Percentiles rank a stretch among this genome's conserved stretches.
Conservation (phyloP, 352 stramenopile species). For the Globisporangium echinulatum region DNA sequence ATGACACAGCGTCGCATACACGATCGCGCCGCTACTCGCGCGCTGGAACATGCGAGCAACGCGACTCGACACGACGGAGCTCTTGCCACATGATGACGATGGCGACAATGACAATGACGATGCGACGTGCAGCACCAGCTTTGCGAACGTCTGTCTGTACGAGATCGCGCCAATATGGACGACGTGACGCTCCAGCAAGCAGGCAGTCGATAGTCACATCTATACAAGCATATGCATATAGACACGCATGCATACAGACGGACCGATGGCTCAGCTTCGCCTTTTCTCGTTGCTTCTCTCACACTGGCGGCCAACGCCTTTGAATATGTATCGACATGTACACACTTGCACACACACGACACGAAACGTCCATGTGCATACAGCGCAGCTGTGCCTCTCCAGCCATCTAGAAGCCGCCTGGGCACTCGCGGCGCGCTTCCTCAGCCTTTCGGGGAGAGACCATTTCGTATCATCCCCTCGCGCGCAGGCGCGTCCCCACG, state of each 20-base stretch:
- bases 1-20: slow-evolving; percentile 33
- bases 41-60: slow-evolving; percentile 39
- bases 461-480: slow-evolving; percentile 10
- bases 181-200: not conserved
- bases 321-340: not conserved
- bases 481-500: not conserved
- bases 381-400: slow-evolving; percentile 5
- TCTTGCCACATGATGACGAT: slow-evolving; percentile 10
- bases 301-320: slow-evolving; percentile 6
- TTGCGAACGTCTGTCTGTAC: slow-evolving; percentile 48
- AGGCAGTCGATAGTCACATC: not conserved
- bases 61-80: slow-evolving; percentile 24
- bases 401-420: slow-evolving; percentile 6
- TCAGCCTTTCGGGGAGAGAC: slow-evolving; percentile 12
- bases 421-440: not conserved
- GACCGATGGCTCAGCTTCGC: slow-evolving; percentile 61
- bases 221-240: not conserved
- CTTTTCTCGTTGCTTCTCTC: slow-evolving; percentile 50
- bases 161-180: slow-evolving; percentile 20
- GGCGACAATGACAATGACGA: not conserved
- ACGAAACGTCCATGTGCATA: not conserved
- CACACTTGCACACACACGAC: slow-evolving; percentile 2
- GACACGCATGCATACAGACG: not conserved
- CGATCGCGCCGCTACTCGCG: slow-evolving; percentile 44
- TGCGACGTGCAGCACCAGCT: not conserved